Base-by-base conservation (phyloP, 2,329 filamentous ascomycete species). In the Colletotrichum sp. region DNA sequence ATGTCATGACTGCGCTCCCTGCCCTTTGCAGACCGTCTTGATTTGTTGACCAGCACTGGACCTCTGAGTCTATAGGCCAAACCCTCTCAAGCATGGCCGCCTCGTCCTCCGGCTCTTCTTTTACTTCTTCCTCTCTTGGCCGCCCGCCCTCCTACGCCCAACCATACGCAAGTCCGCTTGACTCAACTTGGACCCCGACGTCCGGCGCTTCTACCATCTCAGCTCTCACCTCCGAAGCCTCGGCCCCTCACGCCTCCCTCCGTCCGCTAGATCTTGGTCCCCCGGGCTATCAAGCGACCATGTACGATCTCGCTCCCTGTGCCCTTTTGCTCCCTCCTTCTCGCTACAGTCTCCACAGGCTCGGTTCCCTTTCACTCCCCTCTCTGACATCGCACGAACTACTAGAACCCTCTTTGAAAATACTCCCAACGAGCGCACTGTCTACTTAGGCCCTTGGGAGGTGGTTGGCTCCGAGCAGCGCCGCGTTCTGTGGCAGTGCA, bases 361-460 rank as follows among this genome's bases (percentile, higher is more conserved):
- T 63, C 57, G 73, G 55, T 21, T 69, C 15, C 59, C 36, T 21
- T 34, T 62, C 21, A 55, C 28, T 26, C 36, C 57, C 55, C 36
- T 62, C 39, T 75, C 78, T 77, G 64, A 78, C 64, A 30, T 71
- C 8, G 24, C 28, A 75, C 64, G 24, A 34, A 78, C 57, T 76
- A 32, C 55, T 79, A 90, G 88, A 84, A 87, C 85, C 62, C 85
- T 90, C n/a, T 90, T 88, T 76, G 87, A 89, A 78, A 86, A 88
- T 65, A 89, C 88, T 8, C 79, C 85, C 44, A 85, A 88, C 79
- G 88, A 90, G 79, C 85, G 84, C 64, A 89, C 88, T 15, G 83
- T 90, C 62, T 90, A 90, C 77, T 85, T 90, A 9, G 89, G 89
- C n/a, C 88, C 88, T 6, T 90, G 88, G 88, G 87, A 90, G 79